Evolutionary conservation across 2,329 filamentous ascomycete genomes (phyloP).

Genomic region (Blastomyces gilchristii): DNA sequence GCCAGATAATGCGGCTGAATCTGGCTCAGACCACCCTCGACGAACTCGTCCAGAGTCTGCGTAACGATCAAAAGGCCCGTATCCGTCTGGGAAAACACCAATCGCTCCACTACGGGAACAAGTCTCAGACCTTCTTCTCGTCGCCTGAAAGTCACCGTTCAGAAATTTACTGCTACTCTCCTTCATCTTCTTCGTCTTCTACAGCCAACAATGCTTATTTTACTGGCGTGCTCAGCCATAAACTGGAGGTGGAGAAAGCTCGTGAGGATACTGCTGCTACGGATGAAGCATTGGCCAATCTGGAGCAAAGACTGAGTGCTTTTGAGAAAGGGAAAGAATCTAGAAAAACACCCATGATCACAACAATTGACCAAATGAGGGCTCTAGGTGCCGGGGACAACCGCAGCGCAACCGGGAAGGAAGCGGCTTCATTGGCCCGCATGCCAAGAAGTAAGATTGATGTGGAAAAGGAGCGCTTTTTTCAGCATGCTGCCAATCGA

Average conservation of each 20-base stretch:
- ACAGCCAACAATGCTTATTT: constrained; percentile 39
- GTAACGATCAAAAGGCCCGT: constrained; percentile 34
- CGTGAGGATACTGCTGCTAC: constrained; percentile 46
- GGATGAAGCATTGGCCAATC: constrained; percentile 49
- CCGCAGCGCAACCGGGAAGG: constrained; percentile 23
- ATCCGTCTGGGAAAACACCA: constrained; percentile 41
- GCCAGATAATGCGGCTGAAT: constrained; percentile 40
- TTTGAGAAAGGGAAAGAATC: constrained; percentile 52
- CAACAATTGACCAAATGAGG: constrained; percentile 28
- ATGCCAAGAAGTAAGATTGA: constrained; percentile 31
- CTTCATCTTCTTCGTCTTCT: constrained; percentile 9
- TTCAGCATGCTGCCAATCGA: constrained; percentile 29
- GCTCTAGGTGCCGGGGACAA: constrained; percentile 29
- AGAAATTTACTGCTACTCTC: constrained; percentile 46
- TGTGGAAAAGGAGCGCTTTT: constrained; percentile 34
- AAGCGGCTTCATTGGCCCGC: constrained; percentile 22
- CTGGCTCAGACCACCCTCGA: constrained; percentile 36
- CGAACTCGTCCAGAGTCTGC: constrained; percentile 37
- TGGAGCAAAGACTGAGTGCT: constrained; percentile 50
- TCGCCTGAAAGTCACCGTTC: constrained; percentile 45
- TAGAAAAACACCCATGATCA: constrained; percentile 41
- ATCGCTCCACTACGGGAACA: constrained; percentile 49
- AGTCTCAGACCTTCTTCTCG: constrained; percentile 45
- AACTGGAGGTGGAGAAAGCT: constrained; percentile 45
- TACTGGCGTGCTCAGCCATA: constrained; percentile 48